These are phyloP conservation scores for Trametes cinnabarina DNA, from an alignment of 768 basidiomycete genomes.

Conservation along the genomic window DNA sequence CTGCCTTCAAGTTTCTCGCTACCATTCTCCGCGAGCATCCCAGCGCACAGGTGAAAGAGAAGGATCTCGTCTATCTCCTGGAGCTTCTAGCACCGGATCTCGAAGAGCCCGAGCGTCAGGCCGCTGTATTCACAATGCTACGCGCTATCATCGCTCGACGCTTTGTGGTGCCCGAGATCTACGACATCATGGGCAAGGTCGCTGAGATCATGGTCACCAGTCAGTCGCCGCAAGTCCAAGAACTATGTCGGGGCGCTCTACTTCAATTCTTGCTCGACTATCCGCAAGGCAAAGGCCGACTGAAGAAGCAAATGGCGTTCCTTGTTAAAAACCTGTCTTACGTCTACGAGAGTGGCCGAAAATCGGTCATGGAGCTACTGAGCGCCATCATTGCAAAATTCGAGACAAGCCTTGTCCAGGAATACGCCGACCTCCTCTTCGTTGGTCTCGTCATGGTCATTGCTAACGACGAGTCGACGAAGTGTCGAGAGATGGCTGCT, in stretches of 20 bases:
- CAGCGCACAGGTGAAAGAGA: slow-evolving; percentile 78
- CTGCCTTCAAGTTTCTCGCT: slow-evolving; percentile 82
- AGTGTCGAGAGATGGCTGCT: slow-evolving; percentile 87
- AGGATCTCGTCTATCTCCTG: slow-evolving; percentile 83
- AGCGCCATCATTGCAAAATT: slow-evolving; percentile 83
- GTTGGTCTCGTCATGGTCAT: slow-evolving; percentile 89
- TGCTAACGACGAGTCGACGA: slow-evolving; percentile 89
- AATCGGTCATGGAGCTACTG: slow-evolving; percentile 94
- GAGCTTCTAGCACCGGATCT: slow-evolving; percentile 86
- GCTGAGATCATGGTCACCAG: slow-evolving; percentile 91
- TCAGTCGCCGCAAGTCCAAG: slow-evolving; percentile 88
- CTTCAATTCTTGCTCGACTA: slow-evolving; percentile 97
- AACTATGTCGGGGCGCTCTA: slow-evolving; percentile 82
- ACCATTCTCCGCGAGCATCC: slow-evolving; percentile 89
- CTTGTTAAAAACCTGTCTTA: slow-evolving; percentile 91
- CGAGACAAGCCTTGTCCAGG: slow-evolving; percentile 63
- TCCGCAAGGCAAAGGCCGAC: slow-evolving; percentile 89
- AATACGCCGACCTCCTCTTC: slow-evolving; percentile 88
- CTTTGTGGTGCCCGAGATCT: slow-evolving; percentile 93
- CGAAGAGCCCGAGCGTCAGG: slow-evolving; percentile 85
- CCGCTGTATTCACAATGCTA: slow-evolving; percentile 81
- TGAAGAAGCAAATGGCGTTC: slow-evolving; percentile 86
- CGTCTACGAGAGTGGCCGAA: slow-evolving; percentile 83
- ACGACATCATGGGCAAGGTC: slow-evolving; percentile 93
- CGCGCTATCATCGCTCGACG: slow-evolving; percentile 88